These are phyloP conservation scores for carrot (Daucus carota) DNA, from an alignment of 129 eudicot species.

Conservation along the genomic window DNA sequence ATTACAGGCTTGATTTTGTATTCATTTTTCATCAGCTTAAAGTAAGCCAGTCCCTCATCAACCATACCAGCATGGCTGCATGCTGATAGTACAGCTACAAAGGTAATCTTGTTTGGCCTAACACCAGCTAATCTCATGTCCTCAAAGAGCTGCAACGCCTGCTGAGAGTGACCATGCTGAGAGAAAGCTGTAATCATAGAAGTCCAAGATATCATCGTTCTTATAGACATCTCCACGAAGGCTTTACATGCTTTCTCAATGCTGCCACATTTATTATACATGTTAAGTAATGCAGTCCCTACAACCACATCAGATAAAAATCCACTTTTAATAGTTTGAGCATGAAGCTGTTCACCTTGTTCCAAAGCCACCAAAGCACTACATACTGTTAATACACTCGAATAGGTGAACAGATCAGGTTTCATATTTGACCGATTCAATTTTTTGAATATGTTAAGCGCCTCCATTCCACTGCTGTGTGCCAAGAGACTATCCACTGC, in stretches of 20 bases:
- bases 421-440: conserved; percentile 50
- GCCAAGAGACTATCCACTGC: conserved; percentile 43
- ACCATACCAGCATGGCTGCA: conserved; percentile 88
- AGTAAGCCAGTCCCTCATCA: conserved; percentile 55
- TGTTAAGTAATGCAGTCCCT: conserved; percentile 75
- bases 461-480: conserved; percentile 55
- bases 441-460: conserved; percentile 47
- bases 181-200: conserved; percentile 80
- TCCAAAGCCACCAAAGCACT: conserved; percentile 66
- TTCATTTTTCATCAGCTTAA: conserved; percentile 67
- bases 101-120: conserved; percentile 72
- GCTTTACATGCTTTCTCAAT: conserved; percentile 65
- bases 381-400: conserved; percentile 64
- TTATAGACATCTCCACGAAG: conserved; percentile 62
- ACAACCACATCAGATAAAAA: conserved; percentile 69
- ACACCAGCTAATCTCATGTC: conserved; percentile 80
- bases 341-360: conserved; percentile 88
- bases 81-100: conserved; percentile 74
- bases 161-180: conserved; percentile 53
- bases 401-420: conserved; percentile 76
- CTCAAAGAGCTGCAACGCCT: conserved; percentile 68
- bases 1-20: conserved; percentile 64
- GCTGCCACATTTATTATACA: conserved; percentile 86
- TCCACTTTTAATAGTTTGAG: conserved; percentile 60
- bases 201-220: conserved; percentile 91